These are phyloP conservation scores for Ophiocordyceps camponoti-rufipedis DNA, from an alignment of 2,329 filamentous ascomycete genomes.

Conservation along the genomic window DNA sequence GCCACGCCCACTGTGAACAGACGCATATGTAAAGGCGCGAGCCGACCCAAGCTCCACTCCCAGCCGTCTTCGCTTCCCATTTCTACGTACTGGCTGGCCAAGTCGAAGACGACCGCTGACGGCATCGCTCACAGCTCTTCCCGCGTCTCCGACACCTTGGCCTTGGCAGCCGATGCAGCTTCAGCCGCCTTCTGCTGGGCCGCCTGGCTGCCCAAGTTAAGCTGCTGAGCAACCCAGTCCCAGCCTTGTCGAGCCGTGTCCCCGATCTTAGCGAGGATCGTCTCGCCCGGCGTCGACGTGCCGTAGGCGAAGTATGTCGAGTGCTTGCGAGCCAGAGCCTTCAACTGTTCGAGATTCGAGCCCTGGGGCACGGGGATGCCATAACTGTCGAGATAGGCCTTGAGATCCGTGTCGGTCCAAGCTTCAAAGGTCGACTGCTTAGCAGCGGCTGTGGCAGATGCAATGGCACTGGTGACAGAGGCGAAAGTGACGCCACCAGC, in stretches of 20 bases:
- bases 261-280: constrained; percentile 45
- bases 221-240: constrained; percentile 32
- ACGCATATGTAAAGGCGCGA: too few species aligned
- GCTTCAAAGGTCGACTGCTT: constrained; percentile 52
- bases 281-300: constrained; percentile 45
- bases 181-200: constrained; percentile 28
- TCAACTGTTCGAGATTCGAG: constrained; percentile 49
- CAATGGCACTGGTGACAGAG: constrained; percentile 52
- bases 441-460: constrained; percentile 43
- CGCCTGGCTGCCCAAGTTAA: constrained; percentile 27
- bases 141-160: constrained; percentile 17
- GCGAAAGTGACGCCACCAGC: constrained; percentile 41
- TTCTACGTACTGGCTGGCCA: background rate
- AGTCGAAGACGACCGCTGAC: background rate
- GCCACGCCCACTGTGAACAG: too few species aligned
- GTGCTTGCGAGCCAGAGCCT: constrained; percentile 53
- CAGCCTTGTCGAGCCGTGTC: constrained; percentile 27
- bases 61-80: background rate
- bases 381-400: constrained; percentile 64
- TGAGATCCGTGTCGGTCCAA: constrained; percentile 58
- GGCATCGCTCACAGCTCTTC: constrained; percentile 21
- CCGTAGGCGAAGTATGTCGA: constrained; percentile 64
- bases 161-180: constrained; percentile 11
- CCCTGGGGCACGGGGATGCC: constrained; percentile 51
- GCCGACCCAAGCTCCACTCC: background rate